These are phyloP conservation scores for Tuber borchii DNA, from an alignment of 495 filamentous ascomycete genomes.

Conservation along the genomic window DNA sequence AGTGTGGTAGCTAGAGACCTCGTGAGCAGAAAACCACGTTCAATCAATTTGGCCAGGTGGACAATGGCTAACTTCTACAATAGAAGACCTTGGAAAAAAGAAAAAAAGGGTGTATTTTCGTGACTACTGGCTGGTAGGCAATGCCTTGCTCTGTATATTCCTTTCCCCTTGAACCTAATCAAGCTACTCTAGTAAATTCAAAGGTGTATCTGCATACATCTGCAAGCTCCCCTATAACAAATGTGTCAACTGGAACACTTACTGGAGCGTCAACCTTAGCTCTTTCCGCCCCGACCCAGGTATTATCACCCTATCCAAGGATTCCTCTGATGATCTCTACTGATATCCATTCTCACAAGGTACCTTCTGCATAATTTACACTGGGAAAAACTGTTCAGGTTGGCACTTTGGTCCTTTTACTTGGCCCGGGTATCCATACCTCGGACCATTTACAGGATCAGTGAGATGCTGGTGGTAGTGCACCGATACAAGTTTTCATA, in stretches of 20 bases:
- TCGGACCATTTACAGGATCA: not conserved
- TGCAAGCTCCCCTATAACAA: not conserved
- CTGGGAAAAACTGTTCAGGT: not conserved
- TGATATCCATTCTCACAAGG: not conserved
- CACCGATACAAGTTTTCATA: not conserved
- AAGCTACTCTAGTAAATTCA: not conserved
- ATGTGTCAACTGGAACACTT: not conserved
- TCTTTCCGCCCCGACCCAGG: slow-evolving; percentile 1
- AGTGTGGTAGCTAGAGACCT: too few relatives aligned
- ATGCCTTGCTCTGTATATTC: not conserved
- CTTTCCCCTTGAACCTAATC: not conserved
- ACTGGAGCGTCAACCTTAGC: not conserved
- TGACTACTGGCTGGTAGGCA: not conserved
- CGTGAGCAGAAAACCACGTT: too few relatives aligned
- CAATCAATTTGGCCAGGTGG: too few relatives aligned
- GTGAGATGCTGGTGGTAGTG: not conserved
- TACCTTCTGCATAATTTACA: not conserved
- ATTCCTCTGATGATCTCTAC: not conserved
- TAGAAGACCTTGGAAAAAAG: not conserved
- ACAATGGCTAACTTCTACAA: not conserved
- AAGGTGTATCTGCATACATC: too few relatives aligned
- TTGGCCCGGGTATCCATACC: not conserved
- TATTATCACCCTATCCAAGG: not conserved
- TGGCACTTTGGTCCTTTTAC: not conserved
- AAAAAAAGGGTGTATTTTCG: not conserved